Base-by-base conservation (phyloP, 176 grass and related monocot genomes). In the Carex pumila region DNA sequence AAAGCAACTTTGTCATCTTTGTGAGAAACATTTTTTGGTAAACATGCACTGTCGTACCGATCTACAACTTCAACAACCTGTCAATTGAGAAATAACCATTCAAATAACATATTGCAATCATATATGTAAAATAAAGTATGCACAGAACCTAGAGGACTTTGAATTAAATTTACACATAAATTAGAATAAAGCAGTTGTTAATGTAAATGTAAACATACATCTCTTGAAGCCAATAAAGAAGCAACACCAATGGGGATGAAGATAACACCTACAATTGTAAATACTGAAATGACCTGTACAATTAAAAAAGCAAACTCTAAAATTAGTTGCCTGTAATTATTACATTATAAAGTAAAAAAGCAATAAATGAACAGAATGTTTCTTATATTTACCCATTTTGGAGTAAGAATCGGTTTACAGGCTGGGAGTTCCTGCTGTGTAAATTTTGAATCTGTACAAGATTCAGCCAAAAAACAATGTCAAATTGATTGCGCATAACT, bases 391-490 rank as follows among this genome's bases (percentile, higher is more conserved):
- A 99, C 97, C 97, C 97, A 99, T 94, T 89, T 91, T 43, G 97
- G 97, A 87, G 97, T 94, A 75, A 99, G 91, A 79, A 99, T 99
- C 3, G 93, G 93, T 83, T 99, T 99, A 63, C 97, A 99, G 65
- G 97, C 97, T 10, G 97, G 97, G 36, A 99, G 90, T 69, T 99
- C 93, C 63, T 99, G 97, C 80, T 99, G 97, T 2, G 97, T 99
- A 84, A 99, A 99, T 83, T 87, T 99, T 59, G 93, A 95, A 89
- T 96, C 97, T 99, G 89, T 1, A 7, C 19, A 91, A 29, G 29
- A 56, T 4, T 84, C 64, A 36, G 58, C 58, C n/a, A 72, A 39
- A 6, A 39, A 6, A 14, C 87, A 65, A 89, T 17, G 10, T 83
- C 49, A 83, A 83, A 83, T 83, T 83, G 43, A 13, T 53, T 83